Conservation (phyloP, 768 basidiomycete genomes). For the Rhizopogon salebrosus region DNA sequence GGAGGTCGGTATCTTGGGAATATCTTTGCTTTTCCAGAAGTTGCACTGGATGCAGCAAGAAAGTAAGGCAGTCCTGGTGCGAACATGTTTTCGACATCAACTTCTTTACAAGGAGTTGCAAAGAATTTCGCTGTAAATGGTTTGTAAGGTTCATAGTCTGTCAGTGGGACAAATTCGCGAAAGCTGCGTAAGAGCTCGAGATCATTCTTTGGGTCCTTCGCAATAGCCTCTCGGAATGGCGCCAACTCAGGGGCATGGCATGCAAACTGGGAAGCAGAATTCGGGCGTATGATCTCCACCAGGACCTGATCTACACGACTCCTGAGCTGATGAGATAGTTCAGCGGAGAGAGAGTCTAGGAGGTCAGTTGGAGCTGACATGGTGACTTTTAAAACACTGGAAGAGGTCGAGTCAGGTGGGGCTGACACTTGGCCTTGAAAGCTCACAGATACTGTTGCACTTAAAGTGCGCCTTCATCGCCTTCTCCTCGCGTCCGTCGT, state of each 20-base stretch:
- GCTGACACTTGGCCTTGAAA: no score
- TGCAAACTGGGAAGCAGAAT: background rate
- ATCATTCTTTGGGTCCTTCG: background rate
- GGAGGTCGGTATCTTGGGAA: constrained; percentile 17
- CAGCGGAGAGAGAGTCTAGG: background rate
- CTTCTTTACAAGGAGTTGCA: background rate
- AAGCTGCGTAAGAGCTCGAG: background rate
- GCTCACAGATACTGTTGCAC: no score
- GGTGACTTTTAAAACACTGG: no score
- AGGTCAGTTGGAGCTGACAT: background rate
- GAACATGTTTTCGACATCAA: constrained; percentile 19
- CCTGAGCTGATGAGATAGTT: background rate
- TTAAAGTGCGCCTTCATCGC: no score
- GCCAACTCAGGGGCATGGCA: background rate
- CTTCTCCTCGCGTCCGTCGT: no score
- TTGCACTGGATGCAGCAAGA: constrained; percentile 14
- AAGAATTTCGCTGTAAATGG: constrained; percentile 14
- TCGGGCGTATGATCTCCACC: background rate
- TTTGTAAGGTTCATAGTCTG: constrained; percentile 16
- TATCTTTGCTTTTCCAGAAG: constrained; percentile 14
- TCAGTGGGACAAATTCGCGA: constrained; percentile 15
- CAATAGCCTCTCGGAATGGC: background rate
- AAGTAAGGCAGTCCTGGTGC: constrained; percentile 17
- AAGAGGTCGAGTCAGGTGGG: background rate
- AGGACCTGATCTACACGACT: background rate